Evolutionary conservation across 2,329 filamentous ascomycete species (phyloP).

Genomic region (Cyphellophora europaea): DNA sequence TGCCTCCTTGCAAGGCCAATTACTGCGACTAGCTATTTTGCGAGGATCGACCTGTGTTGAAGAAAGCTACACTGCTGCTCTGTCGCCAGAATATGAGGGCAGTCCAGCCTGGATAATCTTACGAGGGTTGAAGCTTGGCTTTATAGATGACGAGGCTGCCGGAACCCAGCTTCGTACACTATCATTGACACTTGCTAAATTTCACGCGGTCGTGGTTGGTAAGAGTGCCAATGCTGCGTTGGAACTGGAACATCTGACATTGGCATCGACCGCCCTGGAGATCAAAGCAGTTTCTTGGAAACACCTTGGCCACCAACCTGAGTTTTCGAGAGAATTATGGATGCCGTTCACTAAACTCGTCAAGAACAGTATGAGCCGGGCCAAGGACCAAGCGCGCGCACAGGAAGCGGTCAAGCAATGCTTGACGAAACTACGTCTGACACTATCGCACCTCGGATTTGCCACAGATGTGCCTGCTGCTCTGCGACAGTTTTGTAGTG

Average conservation of each 20-base stretch:
- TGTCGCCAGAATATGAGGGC: constrained; percentile 17
- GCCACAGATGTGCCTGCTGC: background rate
- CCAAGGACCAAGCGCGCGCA: background rate
- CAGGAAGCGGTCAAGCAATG: background rate
- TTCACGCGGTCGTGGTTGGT: constrained; percentile 8
- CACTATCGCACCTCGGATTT: background rate
- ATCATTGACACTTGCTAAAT: constrained; percentile 27
- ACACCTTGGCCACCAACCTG: constrained; percentile 29
- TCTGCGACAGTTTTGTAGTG: background rate
- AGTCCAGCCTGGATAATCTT: constrained; percentile 26
- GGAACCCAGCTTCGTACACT: constrained; percentile 35
- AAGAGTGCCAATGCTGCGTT: constrained; percentile 2
- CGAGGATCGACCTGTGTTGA: constrained; percentile 9
- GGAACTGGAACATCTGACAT: constrained; percentile 2
- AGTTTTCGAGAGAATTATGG: constrained; percentile 33
- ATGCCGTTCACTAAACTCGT: constrained; percentile 33
- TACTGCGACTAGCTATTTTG: constrained; percentile 13
- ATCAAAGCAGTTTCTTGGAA: constrained; percentile 36
- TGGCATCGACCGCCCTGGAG: constrained; percentile 30
- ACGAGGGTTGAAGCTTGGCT: constrained; percentile 26
- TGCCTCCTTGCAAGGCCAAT: constrained; percentile 17
- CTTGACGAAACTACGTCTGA: background rate
- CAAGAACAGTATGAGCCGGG: constrained; percentile 7
- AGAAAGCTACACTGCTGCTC: constrained; percentile 7
- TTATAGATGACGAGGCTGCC: constrained; percentile 29